Percentiles rank a stretch among this genome's conserved stretches.
These are phyloP conservation scores for Tilletia horrida DNA, from an alignment of 1,284 basidiomycete species.

Conservation along the genomic window DNA sequence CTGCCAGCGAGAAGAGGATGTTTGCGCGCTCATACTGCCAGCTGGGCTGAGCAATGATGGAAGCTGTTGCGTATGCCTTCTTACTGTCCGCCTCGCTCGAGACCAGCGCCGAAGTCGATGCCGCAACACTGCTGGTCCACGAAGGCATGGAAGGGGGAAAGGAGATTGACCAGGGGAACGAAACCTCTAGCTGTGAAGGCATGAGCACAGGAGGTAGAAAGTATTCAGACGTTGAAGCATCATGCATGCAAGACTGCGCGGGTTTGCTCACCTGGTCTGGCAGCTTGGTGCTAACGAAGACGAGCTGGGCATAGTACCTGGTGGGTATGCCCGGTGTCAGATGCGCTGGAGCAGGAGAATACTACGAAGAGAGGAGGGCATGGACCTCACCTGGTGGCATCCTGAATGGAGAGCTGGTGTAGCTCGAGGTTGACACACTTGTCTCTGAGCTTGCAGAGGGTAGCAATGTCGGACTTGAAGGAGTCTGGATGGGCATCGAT, in stretches of 20 bases:
- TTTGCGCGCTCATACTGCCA: slow-evolving; percentile 42
- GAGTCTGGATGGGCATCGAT: slow-evolving; percentile 79
- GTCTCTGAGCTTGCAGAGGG: slow-evolving; percentile 68
- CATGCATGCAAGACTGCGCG: slow-evolving; percentile 27
- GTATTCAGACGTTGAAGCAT: slow-evolving; percentile 9
- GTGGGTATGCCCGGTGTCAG: no score
- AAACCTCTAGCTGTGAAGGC: slow-evolving; percentile 27
- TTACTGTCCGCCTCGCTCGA: slow-evolving; percentile 21
- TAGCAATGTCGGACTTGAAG: slow-evolving; percentile 74
- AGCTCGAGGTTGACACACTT: slow-evolving; percentile 61
- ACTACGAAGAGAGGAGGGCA: slow-evolving; percentile 60
- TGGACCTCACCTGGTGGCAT: slow-evolving; percentile 57
- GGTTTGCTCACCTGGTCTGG: slow-evolving; percentile 63
- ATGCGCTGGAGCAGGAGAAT: slow-evolving; percentile 32
- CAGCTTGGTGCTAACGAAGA: slow-evolving; percentile 71
- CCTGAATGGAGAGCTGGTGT: slow-evolving; percentile 55
- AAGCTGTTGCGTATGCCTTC: slow-evolving; percentile 28
- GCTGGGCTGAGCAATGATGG: slow-evolving; percentile 37
- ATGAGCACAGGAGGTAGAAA: neutral
- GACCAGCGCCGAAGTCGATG: slow-evolving; percentile 31
- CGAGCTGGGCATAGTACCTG: slow-evolving; percentile 85
- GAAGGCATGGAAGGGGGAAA: slow-evolving; percentile 35
- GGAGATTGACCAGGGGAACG: slow-evolving; percentile 45
- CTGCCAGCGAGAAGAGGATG: slow-evolving; percentile 37
- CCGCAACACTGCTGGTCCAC: slow-evolving; percentile 25